These are phyloP conservation scores for Mycena pura DNA, from an alignment of 768 basidiomycete genomes.

Conservation along the genomic window DNA sequence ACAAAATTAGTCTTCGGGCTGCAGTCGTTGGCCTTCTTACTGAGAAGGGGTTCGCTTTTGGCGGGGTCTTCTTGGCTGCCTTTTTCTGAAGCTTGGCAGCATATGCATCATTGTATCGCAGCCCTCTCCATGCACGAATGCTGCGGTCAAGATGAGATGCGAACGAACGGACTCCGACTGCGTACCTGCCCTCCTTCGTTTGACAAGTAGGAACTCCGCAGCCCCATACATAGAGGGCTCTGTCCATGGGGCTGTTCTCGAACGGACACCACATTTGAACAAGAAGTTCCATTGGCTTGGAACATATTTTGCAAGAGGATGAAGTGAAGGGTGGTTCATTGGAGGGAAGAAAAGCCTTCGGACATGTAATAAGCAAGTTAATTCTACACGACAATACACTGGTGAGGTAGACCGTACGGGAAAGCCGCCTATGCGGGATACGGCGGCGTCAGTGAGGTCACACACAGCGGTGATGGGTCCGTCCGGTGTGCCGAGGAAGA, in stretches of 20 bases:
- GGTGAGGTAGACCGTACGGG: conserved; percentile 77
- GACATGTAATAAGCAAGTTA: conserved; percentile 49
- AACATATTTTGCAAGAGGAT: conserved; percentile 76
- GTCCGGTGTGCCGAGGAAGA: conserved; percentile 83
- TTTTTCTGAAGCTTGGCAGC: conserved; percentile 75
- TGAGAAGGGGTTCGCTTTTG: conserved; percentile 72
- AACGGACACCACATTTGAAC: conserved; percentile 92
- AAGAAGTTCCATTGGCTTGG: conserved; percentile 78
- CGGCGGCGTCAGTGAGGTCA: conserved; percentile 77
- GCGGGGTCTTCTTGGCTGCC: conserved; percentile 41
- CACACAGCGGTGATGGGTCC: conserved; percentile 62
- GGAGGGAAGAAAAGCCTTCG: conserved; percentile 76
- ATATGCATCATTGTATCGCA: conserved; percentile 75
- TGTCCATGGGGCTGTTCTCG: conserved; percentile 83
- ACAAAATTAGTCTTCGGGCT: conserved; percentile 12
- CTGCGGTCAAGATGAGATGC: conserved; percentile 46
- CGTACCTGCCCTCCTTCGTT: conserved; percentile 78
- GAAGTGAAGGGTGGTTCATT: conserved; percentile 66
- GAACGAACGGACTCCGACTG: conserved; percentile 27
- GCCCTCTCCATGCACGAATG: conserved; percentile 81
- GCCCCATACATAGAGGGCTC: conserved; percentile 86
- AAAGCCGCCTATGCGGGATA: conserved; percentile 89
- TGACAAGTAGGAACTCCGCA: conserved; percentile 78
- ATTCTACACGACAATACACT: conserved; percentile 56
- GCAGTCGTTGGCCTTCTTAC: conserved; percentile 44